These are phyloP conservation scores for Globisporangium rhizosaccharum DNA, from an alignment of 352 stramenopile species.

Conservation along the genomic window DNA sequence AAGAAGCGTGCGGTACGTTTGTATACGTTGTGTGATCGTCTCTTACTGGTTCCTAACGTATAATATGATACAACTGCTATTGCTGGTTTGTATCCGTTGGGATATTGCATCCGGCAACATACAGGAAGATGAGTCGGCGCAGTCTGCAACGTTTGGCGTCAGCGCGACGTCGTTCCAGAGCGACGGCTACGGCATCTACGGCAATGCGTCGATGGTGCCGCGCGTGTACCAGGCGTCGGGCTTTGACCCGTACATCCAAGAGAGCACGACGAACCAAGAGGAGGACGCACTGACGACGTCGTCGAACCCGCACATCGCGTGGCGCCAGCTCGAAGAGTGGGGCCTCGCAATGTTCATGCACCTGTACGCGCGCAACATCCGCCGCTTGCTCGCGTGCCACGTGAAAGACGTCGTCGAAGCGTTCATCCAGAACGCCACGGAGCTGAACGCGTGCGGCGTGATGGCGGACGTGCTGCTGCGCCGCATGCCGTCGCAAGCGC, in stretches of 20 bases:
- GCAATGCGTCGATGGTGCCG: constrained; percentile 55
- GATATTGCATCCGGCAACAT: neutral
- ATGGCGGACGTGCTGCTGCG: constrained; percentile 76
- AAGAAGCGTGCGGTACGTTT: constrained; percentile 25
- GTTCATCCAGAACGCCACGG: constrained; percentile 74
- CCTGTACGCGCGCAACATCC: constrained; percentile 80
- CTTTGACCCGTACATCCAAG: constrained; percentile 67
- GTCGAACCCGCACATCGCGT: constrained; percentile 67
- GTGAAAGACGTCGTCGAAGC: constrained; percentile 82
- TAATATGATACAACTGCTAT: neutral
- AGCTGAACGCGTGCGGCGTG: constrained; percentile 74
- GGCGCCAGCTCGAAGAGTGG: constrained; percentile 71
- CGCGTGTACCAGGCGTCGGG: constrained; percentile 80
- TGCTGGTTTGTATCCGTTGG: neutral
- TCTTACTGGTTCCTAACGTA: neutral
- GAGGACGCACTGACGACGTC: constrained; percentile 71
- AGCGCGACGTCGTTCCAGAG: constrained; percentile 44
- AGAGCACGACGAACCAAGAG: constrained; percentile 55
- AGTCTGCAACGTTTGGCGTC: constrained; percentile 39
- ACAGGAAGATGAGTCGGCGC: constrained; percentile 46
- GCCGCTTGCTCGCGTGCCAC: constrained; percentile 73
- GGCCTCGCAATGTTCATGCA: constrained; percentile 85
- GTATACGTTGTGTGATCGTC: neutral
- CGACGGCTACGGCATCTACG: constrained; percentile 68
- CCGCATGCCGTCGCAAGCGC: constrained; percentile 58